Conservation (phyloP, 345 rosid genomes). For the Ceriops decandra region DNA sequence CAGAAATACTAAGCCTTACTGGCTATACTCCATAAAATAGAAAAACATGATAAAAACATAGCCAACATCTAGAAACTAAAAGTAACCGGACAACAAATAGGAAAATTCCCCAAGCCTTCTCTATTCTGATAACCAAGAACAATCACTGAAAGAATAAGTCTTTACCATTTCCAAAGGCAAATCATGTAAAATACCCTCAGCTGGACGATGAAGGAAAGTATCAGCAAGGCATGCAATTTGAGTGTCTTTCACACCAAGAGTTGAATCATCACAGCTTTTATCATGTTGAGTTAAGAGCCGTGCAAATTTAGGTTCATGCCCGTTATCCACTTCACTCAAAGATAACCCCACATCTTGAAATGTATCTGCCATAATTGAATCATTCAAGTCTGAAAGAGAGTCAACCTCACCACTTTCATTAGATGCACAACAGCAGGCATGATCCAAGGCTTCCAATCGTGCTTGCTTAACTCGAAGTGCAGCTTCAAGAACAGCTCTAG, state of each 20-base stretch:
- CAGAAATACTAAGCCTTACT: slow-evolving; percentile 1
- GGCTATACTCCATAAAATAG: too few relatives aligned
- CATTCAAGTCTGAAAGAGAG: slow-evolving; percentile 40
- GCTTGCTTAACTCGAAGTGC: slow-evolving; percentile 58
- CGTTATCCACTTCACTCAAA: slow-evolving; percentile 19
- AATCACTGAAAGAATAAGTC: background rate
- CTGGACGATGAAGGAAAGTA: slow-evolving; percentile 19
- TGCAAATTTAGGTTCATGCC: slow-evolving; percentile 15
- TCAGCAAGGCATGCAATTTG: slow-evolving; percentile 12
- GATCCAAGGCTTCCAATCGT: slow-evolving; percentile 37
- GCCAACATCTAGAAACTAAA: too few relatives aligned
- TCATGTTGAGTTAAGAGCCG: slow-evolving; percentile 12
- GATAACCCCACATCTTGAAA: slow-evolving; percentile 52
- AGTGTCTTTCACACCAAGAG: slow-evolving; percentile 13
- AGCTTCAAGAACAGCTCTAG: slow-evolving; percentile 48
- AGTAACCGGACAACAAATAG: too few relatives aligned
- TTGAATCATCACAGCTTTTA: slow-evolving; percentile 13
- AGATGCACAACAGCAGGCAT: slow-evolving; percentile 16
- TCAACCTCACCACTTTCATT: slow-evolving; percentile 35
- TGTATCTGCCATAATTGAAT: slow-evolving; percentile 43
- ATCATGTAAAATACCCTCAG: slow-evolving; percentile 21
- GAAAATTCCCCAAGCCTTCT: background rate
- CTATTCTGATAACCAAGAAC: background rate
- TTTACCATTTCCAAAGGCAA: slow-evolving; percentile 33
- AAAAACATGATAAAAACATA: too few relatives aligned